Evolutionary conservation across 2,329 filamentous ascomycete species (phyloP).

Genomic region (Podosphaera xanthii): DNA sequence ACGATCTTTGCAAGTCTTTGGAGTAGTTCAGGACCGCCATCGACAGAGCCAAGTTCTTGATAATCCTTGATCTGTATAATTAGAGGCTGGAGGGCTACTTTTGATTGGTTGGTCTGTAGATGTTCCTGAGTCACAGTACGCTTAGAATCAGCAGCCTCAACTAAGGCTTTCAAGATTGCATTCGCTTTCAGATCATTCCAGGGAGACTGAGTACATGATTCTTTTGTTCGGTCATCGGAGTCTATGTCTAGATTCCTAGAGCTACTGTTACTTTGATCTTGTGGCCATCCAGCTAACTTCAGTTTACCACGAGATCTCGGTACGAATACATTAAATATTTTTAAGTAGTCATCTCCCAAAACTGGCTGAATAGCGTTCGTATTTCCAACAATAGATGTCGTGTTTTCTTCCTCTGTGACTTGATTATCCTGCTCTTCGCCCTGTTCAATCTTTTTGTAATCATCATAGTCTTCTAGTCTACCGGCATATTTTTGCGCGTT

Average conservation of each 20-base stretch:
- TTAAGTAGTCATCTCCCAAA: slow-evolving; percentile 18
- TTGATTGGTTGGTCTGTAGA: slow-evolving; percentile 12
- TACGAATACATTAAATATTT: not conserved
- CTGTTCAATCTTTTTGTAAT: slow-evolving; percentile 18
- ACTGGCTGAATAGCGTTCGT: slow-evolving; percentile 7
- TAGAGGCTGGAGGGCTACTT: slow-evolving; percentile 21
- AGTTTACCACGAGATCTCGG: not conserved
- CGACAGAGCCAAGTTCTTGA: slow-evolving; percentile 47
- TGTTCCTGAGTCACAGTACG: slow-evolving; percentile 3
- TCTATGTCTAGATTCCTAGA: not conserved
- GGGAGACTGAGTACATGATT: not conserved
- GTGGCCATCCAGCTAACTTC: not conserved
- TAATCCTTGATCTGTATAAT: slow-evolving; percentile 67
- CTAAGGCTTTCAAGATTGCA: slow-evolving; percentile 26
- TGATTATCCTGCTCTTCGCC: slow-evolving; percentile 19
- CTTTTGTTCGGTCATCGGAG: not conserved
- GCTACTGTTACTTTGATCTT: not conserved
- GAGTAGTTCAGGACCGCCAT: slow-evolving; percentile 47
- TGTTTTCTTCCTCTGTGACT: slow-evolving; percentile 11
- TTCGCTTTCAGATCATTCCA: slow-evolving; percentile 6
- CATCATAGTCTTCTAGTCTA: slow-evolving; percentile 25
- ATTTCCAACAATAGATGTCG: not conserved
- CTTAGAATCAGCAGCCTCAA: slow-evolving; percentile 23
- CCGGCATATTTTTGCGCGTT: slow-evolving; percentile 31
- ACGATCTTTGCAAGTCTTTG: slow-evolving; percentile 46